phyloP scores from a whole-genome alignment of 2,329 filamentous ascomycete species.

The Apiospora arundinis region DNA sequence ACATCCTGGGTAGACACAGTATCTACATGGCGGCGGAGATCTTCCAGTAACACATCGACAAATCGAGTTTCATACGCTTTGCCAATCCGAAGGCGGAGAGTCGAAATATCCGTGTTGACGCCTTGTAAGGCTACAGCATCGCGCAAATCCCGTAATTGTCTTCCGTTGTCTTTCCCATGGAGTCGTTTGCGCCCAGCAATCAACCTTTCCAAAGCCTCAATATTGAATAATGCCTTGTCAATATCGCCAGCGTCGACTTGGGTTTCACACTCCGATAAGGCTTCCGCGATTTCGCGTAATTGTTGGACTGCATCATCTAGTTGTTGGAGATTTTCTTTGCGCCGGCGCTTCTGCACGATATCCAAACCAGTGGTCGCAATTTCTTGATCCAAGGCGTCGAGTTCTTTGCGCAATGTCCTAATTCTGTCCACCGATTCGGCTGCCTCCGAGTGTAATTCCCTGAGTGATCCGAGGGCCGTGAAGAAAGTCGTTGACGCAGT shows the following conservation, averaged over 20 bases:
- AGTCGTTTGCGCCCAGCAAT: constrained; percentile 66
- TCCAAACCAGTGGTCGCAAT: constrained; percentile 86
- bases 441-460: constrained; percentile 90
- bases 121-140: constrained; percentile 80
- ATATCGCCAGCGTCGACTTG: constrained; percentile 85
- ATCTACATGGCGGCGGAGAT: constrained; percentile 81
- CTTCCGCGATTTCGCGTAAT: constrained; percentile 77
- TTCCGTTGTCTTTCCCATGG: constrained; percentile 36
- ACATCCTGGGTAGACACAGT: constrained; percentile 75
- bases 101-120: constrained; percentile 76
- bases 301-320: constrained; percentile 85
- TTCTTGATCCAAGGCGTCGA: constrained; percentile 82
- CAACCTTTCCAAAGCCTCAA: constrained; percentile 79
- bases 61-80: constrained; percentile 86
- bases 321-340: constrained; percentile 83
- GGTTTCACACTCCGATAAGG: constrained; percentile 77
- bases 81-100: constrained; percentile 81
- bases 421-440: constrained; percentile 90
- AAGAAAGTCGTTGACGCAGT: constrained; percentile 97
- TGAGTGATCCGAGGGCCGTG: constrained; percentile 86
- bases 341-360: constrained; percentile 81
- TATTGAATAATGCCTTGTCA: constrained; percentile 77
- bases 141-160: constrained; percentile 70
- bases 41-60: constrained; percentile 75
- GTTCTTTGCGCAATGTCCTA: constrained; percentile 77